Base-by-base conservation (phyloP, 345 rosid genomes). In the Pistacia vera region DNA sequence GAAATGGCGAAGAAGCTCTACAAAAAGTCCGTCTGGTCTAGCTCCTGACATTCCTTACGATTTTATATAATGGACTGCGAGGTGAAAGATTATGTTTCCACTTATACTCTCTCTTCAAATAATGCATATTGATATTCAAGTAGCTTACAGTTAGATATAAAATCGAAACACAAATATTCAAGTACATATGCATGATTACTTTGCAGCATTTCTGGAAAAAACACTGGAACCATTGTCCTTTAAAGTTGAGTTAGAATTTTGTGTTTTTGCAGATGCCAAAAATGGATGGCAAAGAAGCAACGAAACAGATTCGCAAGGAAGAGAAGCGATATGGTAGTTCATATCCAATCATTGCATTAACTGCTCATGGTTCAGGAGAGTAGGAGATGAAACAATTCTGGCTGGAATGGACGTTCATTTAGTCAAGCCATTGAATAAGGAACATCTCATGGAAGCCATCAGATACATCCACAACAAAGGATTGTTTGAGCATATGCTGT, bases 61-160 rank as follows among this genome's bases (percentile, higher is more conserved):
- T 74, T 88, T 70, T 77, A 84, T 96, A 63, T 96, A 72, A 95
- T 95, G 98, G 99, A 95, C 48, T 93, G 97, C 63, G 81, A 92
- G 96, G 97, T 93, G n/a, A 87, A 76, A 14, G 3, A 63, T 36
- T 2, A 18, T 8, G 22, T 46, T 11, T 20, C 59, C 36, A 57
- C 61, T 11, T 52, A 52, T 52, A 14, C 17, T 52, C 13, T 52
- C 17, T 52, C 13, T 52, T 52, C 13, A 52, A 52, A 38, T 38
- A 38, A 38, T 4, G 41, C 41, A 38, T 38, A 38, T 6, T 38
- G 41, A 38, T 38, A 4, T 38, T 4, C 41, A 38, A 38, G 41
- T 4, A 38, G 2, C 6, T 38, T 38, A 6, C 41, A 38, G 41
- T 38, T 38, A 4, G 7, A 30, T 30, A 30, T 30, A 3, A 30